These are phyloP conservation scores for Colletotrichum scovillei DNA, from an alignment of 2,329 filamentous ascomycete species.

Conservation along the genomic window DNA sequence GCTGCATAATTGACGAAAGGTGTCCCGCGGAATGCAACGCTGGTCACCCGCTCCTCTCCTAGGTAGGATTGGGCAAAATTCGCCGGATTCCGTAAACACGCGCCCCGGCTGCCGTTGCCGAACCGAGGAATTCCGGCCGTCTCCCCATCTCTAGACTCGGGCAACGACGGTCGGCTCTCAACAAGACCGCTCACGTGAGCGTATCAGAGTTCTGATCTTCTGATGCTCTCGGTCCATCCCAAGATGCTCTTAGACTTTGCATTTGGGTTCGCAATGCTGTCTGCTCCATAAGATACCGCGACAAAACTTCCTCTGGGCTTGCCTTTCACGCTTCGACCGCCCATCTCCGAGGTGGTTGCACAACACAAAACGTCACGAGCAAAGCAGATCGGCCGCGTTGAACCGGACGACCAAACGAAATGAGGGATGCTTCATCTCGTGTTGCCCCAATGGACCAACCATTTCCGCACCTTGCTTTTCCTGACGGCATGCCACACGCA, in stretches of 20 bases:
- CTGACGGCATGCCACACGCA: not conserved
- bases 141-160: not conserved
- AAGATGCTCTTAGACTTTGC: not conserved
- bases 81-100: slow-evolving; percentile 10
- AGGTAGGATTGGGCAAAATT: slow-evolving; percentile 13
- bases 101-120: not conserved
- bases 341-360: not conserved
- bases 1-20: slow-evolving; percentile 4
- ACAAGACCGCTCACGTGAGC: slow-evolving; percentile 13
- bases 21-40: slow-evolving; percentile 21
- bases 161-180: not conserved
- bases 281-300: not conserved
- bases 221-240: not conserved
- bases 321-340: not conserved
- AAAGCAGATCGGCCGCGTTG: not conserved
- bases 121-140: slow-evolving; percentile 30
- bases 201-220: not conserved
- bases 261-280: not conserved
- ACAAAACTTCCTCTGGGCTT: not conserved
- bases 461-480: not conserved
- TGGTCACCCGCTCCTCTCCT: not conserved
- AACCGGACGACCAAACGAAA: not conserved
- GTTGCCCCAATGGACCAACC: not conserved
- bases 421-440: not conserved
- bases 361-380: not conserved